Evolutionary conservation across 2,329 filamentous ascomycete species (phyloP).

Genomic region (Venturia pyrina): DNA sequence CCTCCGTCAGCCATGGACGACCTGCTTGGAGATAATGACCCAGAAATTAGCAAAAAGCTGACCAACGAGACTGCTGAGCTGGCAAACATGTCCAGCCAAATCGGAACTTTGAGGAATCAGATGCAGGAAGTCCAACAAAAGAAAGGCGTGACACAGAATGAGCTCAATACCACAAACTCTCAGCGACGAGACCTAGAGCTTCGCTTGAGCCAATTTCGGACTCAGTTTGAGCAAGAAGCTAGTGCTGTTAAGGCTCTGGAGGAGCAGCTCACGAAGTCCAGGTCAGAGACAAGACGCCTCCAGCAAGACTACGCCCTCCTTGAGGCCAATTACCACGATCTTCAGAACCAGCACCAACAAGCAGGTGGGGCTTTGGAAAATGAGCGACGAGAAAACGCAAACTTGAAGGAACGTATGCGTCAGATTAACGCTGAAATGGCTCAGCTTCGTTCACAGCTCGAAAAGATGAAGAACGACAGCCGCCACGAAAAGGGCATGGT

Average conservation of each 20-base stretch:
- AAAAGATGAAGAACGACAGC: conserved; percentile 85
- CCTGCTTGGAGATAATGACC: conserved; percentile 81
- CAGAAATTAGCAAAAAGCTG: conserved; percentile 77
- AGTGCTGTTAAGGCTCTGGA: conserved; percentile 76
- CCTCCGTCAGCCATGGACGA: conserved; percentile 54
- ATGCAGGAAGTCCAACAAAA: conserved; percentile 89
- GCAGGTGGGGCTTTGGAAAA: conserved; percentile 63
- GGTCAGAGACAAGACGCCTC: conserved; percentile 73
- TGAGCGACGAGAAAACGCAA: conserved; percentile 81
- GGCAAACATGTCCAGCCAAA: conserved; percentile 92
- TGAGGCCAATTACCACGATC: conserved; percentile 69
- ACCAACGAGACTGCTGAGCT: conserved; percentile 85
- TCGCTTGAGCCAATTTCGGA: conserved; percentile 73
- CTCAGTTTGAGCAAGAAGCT: conserved; percentile 88
- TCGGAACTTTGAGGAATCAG: conserved; percentile 80
- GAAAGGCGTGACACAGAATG: conserved; percentile 66
- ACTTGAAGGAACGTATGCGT: conserved; percentile 77
- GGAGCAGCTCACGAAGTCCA: conserved; percentile 66
- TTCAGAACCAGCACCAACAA: conserved; percentile 74
- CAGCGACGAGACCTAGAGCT: conserved; percentile 93
- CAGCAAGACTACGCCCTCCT: conserved; percentile 75
- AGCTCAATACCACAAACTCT: conserved; percentile 67
- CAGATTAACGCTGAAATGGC: conserved; percentile 72
- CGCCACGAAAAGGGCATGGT: conserved; percentile 93
- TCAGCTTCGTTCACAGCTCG: conserved; percentile 78